A percentile compares a stretch with the other conserved stretches of the same genome.
phyloP scores from a whole-genome alignment of 2,329 filamentous ascomycete species.

The Lasiodiplodia hormozganensis region DNA sequence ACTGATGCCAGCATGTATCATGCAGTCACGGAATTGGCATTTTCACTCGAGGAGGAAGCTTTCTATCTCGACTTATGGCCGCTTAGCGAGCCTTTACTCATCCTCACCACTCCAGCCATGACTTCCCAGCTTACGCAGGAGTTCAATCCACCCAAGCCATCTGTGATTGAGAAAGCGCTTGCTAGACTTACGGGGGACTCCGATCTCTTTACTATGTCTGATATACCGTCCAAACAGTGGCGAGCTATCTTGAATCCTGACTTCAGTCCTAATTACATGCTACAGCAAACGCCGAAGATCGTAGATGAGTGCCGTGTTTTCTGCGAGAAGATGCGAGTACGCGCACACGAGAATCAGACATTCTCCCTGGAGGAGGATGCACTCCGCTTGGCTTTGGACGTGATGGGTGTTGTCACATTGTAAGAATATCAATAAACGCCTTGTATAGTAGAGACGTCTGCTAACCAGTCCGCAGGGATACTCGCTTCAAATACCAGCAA shows the following conservation, averaged over 20 bases:
- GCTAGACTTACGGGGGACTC: not conserved
- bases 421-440: not conserved
- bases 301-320: slow-evolving; percentile 45
- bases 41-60: slow-evolving; percentile 25
- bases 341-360: slow-evolving; percentile 34
- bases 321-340: slow-evolving; percentile 35
- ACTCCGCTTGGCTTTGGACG: slow-evolving; percentile 38
- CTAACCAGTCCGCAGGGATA: not conserved
- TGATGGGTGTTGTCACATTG: slow-evolving; percentile 36
- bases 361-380: slow-evolving; percentile 39
- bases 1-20: not conserved
- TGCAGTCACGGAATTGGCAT: not conserved
- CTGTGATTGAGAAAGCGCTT: not conserved
- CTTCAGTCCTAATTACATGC: slow-evolving; percentile 42
- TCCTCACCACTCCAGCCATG: slow-evolving; percentile 49
- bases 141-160: not conserved
- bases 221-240: slow-evolving; percentile 28
- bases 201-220: slow-evolving; percentile 38
- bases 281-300: slow-evolving; percentile 41
- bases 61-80: slow-evolving; percentile 58
- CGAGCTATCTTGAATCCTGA: slow-evolving; percentile 37
- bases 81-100: slow-evolving; percentile 40
- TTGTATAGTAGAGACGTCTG: slow-evolving; percentile 17
- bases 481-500: not conserved
- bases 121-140: slow-evolving; percentile 30